phyloP scores from a whole-genome alignment of 306 rosid genomes.

The Cucurbita pepo region DNA sequence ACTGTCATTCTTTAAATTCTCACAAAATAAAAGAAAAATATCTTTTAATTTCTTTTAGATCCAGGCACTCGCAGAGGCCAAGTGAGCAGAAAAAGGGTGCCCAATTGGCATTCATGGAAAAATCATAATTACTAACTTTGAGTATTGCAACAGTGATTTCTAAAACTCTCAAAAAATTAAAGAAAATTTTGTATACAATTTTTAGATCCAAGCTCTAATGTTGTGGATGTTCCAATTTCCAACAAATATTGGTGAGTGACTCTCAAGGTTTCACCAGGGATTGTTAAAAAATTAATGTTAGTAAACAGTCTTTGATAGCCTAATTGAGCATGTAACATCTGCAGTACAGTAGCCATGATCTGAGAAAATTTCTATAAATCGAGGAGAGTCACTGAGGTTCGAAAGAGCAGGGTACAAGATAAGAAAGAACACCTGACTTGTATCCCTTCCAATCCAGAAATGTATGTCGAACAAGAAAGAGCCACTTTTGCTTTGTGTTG shows the following conservation, averaged over 20 bases:
- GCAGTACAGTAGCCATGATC: slow-evolving; percentile 1
- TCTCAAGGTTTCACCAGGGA: background rate
- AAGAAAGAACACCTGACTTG: slow-evolving; percentile 70
- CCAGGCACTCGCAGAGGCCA: background rate
- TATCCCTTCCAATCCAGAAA: slow-evolving; percentile 97
- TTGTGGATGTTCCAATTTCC: background rate
- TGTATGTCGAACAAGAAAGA: slow-evolving; percentile 60
- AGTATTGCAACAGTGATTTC: background rate
- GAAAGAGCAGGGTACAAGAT: background rate
- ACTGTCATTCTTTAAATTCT: background rate
- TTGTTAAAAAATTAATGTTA: background rate
- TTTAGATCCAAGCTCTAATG: background rate
- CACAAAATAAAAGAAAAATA: background rate
- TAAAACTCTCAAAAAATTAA: background rate
- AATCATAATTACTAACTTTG: background rate
- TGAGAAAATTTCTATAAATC: background rate
- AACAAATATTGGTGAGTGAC: background rate
- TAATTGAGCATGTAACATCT: background rate
- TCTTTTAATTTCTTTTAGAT: background rate
- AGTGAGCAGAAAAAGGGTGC: background rate
- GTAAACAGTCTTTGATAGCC: background rate
- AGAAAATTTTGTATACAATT: background rate
- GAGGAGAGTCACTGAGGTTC: background rate
- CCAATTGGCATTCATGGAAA: background rate
- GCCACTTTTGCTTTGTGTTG: slow-evolving; percentile 75